Evolutionary conservation across 495 filamentous ascomycete genomes (phyloP).

Genomic region (Penicillium malachiteum): DNA sequence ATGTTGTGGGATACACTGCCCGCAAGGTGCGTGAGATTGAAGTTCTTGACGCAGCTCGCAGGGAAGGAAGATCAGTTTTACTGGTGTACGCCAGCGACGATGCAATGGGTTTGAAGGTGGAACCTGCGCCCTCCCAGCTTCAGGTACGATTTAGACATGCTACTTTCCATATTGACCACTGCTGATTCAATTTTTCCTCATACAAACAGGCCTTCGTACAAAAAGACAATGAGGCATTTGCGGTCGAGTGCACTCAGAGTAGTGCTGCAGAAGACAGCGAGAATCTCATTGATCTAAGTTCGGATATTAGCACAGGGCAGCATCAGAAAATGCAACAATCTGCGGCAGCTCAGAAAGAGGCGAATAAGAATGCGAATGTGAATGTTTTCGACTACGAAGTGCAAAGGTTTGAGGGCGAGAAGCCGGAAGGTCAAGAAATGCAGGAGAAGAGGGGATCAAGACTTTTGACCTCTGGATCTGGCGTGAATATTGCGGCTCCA

Average conservation of each 20-base stretch:
- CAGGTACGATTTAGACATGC: constrained; percentile 29
- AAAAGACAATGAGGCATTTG: constrained; percentile 48
- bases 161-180: neutral
- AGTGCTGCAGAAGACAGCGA: neutral
- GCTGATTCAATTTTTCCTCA: constrained; percentile 7
- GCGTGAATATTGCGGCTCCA: neutral
- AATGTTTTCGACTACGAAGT: constrained; percentile 48
- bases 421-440: constrained; percentile 37
- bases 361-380: constrained; percentile 12
- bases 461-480: constrained; percentile 13
- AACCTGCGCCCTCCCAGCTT: constrained; percentile 36
- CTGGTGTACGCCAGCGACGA: constrained; percentile 53
- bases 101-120: constrained; percentile 35
- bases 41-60: constrained; percentile 52
- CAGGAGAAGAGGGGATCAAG: constrained; percentile 29
- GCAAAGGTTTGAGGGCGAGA: constrained; percentile 33
- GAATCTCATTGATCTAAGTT: neutral
- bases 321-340: neutral
- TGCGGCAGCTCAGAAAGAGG: neutral
- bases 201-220: constrained; percentile 42
- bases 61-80: constrained; percentile 45
- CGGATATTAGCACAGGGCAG: neutral
- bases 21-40: constrained; percentile 49
- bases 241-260: constrained; percentile 35
- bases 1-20: constrained; percentile 45